Percentiles rank a stretch among this genome's conserved stretches.
These are phyloP conservation scores for Nematodospora valgi DNA, from an alignment of 805 yeast species.

Conservation along the genomic window DNA sequence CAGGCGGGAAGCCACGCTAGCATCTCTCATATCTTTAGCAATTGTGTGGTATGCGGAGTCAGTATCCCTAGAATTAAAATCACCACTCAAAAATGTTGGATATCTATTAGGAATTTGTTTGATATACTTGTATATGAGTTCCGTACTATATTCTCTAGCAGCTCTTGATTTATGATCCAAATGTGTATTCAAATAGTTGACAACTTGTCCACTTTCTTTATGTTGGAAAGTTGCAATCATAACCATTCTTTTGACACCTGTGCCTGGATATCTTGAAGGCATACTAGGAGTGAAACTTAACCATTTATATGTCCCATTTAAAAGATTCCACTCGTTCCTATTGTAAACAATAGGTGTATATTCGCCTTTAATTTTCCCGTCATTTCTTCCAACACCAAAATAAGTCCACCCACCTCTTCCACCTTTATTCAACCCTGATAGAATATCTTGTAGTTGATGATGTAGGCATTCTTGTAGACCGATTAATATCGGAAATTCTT, in stretches of 20 bases:
- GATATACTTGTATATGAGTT: slow-evolving; percentile 41
- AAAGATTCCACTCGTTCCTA: slow-evolving; percentile 19
- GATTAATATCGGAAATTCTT: slow-evolving; percentile 33
- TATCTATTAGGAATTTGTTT: slow-evolving; percentile 15
- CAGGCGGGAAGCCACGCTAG: slow-evolving; percentile 17
- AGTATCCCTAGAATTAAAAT: slow-evolving; percentile 43
- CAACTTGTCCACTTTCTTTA: slow-evolving; percentile 14
- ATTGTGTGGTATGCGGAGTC: slow-evolving; percentile 26
- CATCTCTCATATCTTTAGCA: slow-evolving; percentile 11
- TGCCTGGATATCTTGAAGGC: slow-evolving; percentile 46
- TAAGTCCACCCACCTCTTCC: slow-evolving; percentile 17
- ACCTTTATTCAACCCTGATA: slow-evolving; percentile 17
- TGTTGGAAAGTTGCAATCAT: slow-evolving; percentile 29
- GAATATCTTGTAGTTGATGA: slow-evolving; percentile 31
- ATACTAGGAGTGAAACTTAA: slow-evolving; percentile 22
- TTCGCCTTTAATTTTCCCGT: slow-evolving; percentile 27
- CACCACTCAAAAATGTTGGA: slow-evolving; percentile 43
- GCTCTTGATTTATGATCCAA: slow-evolving; percentile 34
- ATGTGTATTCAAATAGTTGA: slow-evolving; percentile 37
- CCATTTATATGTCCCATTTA: slow-evolving; percentile 23
- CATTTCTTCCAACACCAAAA: slow-evolving; percentile 30
- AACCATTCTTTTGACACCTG: slow-evolving; percentile 38
- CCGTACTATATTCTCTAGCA: slow-evolving; percentile 41
- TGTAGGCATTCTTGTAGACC: slow-evolving; percentile 39
- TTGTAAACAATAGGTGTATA: slow-evolving; percentile 26